Percentiles rank a stretch among this genome's conserved stretches.
Conservation (phyloP, 192 early-diverging fungal genomes). For the Obelidium mucronatum region DNA sequence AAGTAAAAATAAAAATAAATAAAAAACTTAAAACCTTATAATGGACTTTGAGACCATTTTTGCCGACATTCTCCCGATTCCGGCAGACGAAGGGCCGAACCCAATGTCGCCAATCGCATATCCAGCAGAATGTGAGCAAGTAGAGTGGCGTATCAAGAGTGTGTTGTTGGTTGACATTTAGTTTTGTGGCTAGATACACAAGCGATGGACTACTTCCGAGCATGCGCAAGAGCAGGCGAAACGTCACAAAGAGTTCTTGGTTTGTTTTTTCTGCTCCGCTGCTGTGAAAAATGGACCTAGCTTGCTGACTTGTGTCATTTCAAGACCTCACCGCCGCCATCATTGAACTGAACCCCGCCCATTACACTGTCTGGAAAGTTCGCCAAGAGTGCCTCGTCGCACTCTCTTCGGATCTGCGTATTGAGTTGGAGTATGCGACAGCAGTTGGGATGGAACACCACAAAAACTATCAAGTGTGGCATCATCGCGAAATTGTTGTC, state of each 20-base stretch:
- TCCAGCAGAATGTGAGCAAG: slow-evolving; percentile 70
- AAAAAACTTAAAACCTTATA: neutral
- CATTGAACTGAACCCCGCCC: slow-evolving; percentile 85
- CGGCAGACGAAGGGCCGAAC: slow-evolving; percentile 81
- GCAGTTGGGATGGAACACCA: slow-evolving; percentile 75
- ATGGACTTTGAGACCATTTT: slow-evolving; percentile 36
- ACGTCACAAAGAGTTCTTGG: slow-evolving; percentile 76
- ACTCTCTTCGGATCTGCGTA: slow-evolving; percentile 66
- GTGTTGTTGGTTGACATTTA: neutral
- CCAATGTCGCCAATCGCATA: slow-evolving; percentile 86
- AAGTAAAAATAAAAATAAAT: too few relatives aligned
- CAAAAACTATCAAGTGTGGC: slow-evolving; percentile 74
- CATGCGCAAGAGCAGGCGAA: slow-evolving; percentile 76
- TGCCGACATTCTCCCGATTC: slow-evolving; percentile 72
- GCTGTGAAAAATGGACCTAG: neutral
- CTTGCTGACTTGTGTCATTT: neutral
- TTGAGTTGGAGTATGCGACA: slow-evolving; percentile 82
- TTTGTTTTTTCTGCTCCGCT: neutral
- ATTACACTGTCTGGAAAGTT: slow-evolving; percentile 91
- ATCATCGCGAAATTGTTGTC: slow-evolving; percentile 81
- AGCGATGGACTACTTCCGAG: slow-evolving; percentile 91
- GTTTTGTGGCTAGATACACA: slow-evolving; percentile 51
- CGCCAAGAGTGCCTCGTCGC: slow-evolving; percentile 81
- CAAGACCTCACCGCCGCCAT: slow-evolving; percentile 77
- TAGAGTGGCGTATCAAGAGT: neutral